Base-by-base conservation (phyloP, 2,329 filamentous ascomycete species). In the Hypoxylon sp. region DNA sequence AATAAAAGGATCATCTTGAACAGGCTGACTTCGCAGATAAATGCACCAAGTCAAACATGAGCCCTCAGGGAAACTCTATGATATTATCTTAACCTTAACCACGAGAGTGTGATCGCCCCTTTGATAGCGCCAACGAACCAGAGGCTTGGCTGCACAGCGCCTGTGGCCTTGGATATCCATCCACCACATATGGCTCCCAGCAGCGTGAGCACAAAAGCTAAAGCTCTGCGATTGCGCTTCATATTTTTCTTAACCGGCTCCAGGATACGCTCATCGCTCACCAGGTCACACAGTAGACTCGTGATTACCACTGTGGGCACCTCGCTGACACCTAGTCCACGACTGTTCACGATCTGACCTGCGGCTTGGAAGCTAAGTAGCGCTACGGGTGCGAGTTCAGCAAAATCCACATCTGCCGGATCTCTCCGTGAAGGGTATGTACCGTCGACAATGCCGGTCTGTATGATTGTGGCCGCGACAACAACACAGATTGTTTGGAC, bases 291-390 rank as follows among this genome's bases (percentile, higher is more conserved):
- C 67, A 87, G 85, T 5, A 86, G 77, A 55, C 82, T 86, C 2
- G 86, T 88, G 65, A 88, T 76, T 14, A 88, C 86, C 58, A 85
- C 86, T 1, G 86, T 86, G 1, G 86, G 86, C 59, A 88, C 81
- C 74, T 88, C 86, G 70, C 83, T 83, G 69, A 84, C 84, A 4
- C 85, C 85, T 29, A 88, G 77, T 3, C 83, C 77, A 42, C 86
- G 80, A 26, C 81, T 84, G 42, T 82, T 83, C 29, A 86, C 85
- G 69, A 88, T 87, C 76, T 88, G 85, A 48, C 86, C 85, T 5
- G 85, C 86, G 33, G 82, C 83, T 71, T 87, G 85, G 70, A 88
- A 86, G 0, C 86, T 86, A 8, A 90, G 79, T 64, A 86, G 80
- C 3, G 78, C 83, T 3, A 87, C 71, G 22, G 75, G 74, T n/a